Evolutionary conservation across 345 rosid genomes (phyloP), one percentile per base, ranked within the genome.

Genomic region (Linum lewisii): DNA sequence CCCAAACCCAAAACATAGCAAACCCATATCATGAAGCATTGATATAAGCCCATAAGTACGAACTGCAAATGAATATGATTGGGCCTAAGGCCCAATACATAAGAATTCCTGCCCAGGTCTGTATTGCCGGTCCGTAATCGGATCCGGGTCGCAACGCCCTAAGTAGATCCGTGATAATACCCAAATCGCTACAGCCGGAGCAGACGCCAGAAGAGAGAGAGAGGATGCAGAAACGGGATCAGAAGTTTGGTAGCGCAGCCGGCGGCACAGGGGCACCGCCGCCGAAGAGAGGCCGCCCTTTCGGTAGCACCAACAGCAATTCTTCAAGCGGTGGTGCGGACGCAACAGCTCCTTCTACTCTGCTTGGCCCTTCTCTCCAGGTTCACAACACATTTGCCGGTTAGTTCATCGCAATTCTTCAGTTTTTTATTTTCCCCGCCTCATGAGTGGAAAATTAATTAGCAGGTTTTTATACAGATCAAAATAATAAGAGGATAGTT

Each of bases 371-470:
- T 22, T 76, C 97, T 19, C 89, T 92, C 54, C 97, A 83, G 59
- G 84, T 92, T 50, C 97, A 92, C 79, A 77, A 75, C 72, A 86
- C 97, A 42, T 88, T 92, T 65, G 79, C 84, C 19, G 98, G 98
- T 89, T 49, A 79, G 78, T 61, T 32, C 34, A 2, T 0, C 54
- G 22, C 29, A 64, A 32, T 34, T 9, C 32, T 24, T 4, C 29
- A 37, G 24, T 13, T 2, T 1, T n/a, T 7, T n/a, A 24, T 52
- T 9, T 42, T 36, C 5, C 18, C 11, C 24, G n/a, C 9, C 54
- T 24, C 6, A 0, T 11, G 18, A 24, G 6, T n/a, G 23, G 9
- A 29, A 16, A 13, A 18, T 6, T 54, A 38, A 7, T 44, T 34
- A 45, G 25, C 15, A 9, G 9, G 21, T n/a, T 59, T 16, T 25